Conservation (phyloP, 345 rosid species). For the Salix caprea region DNA sequence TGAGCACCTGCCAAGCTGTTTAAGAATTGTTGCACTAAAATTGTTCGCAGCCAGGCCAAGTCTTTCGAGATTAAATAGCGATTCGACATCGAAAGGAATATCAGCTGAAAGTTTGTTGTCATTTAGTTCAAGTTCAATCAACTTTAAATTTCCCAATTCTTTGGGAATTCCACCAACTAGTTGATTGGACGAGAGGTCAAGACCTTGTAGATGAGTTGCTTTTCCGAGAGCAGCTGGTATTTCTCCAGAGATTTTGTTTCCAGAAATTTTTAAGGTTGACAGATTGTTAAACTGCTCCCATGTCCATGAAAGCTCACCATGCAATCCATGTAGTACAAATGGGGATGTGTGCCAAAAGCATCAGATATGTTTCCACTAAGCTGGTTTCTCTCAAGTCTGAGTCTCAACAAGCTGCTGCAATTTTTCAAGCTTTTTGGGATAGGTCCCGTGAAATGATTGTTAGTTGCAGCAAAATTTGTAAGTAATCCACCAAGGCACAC, state of each 20-base stretch:
- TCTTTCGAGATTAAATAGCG: neutral
- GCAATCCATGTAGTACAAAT: neutral
- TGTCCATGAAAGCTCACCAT: conserved; percentile 1
- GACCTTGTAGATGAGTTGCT: neutral
- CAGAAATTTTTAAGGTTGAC: neutral
- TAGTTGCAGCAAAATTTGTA: no score
- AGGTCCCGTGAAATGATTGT: no score
- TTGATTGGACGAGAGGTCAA: neutral
- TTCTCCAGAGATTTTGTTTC: neutral
- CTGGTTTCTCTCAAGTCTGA: no score
- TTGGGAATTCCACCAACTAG: no score
- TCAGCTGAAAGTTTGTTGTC: neutral
- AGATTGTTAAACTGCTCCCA: neutral
- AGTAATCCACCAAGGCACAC: neutral
- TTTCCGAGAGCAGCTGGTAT: neutral
- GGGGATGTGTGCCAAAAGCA: no score
- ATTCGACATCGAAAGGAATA: neutral
- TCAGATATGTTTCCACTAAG: no score
- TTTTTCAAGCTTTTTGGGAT: no score
- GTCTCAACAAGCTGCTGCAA: no score
- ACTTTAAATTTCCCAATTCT: neutral
- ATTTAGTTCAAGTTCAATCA: neutral
- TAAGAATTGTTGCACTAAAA: neutral
- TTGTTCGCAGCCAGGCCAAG: neutral
- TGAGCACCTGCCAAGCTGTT: neutral